Evolutionary conservation across 371 early-diverging fungal genomes (phyloP).

Genomic region (Lichtheimia corymbifera): DNA sequence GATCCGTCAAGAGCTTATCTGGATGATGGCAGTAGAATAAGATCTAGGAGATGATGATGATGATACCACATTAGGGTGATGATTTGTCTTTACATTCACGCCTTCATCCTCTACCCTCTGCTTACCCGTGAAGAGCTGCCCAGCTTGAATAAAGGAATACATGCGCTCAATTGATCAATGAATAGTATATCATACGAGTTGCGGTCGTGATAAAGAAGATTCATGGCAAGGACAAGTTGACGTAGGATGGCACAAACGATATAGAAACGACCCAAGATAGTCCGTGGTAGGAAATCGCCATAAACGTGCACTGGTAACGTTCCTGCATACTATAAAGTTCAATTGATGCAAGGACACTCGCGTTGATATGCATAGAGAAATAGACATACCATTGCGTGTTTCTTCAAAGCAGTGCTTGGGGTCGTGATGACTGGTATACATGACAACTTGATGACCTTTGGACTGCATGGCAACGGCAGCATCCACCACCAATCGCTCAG

Average conservation of each 20-base stretch:
- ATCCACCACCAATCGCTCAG: conserved; percentile 95
- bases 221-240: conserved; percentile 66
- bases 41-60: conserved; percentile 40
- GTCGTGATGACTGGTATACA: conserved; percentile 94
- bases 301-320: conserved; percentile 76
- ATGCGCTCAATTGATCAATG: conserved; percentile 89
- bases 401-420: conserved; percentile 89
- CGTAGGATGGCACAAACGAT: conserved; percentile 85
- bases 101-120: background rate
- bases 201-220: conserved; percentile 42
- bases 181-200: conserved; percentile 76
- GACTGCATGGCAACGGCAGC: conserved; percentile 82
- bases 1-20: conserved; percentile 79
- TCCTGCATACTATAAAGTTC: conserved; percentile 35
- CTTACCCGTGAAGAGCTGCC: conserved; percentile 59
- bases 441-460: conserved; percentile 77
- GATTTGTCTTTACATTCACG: too few species aligned
- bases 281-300: conserved; percentile 76
- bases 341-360: too few species aligned
- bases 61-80: conserved; percentile 1
- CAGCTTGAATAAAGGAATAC: conserved; percentile 78
- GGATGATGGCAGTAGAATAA: conserved; percentile 98
- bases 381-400: conserved; percentile 74
- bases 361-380: too few species aligned
- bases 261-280: conserved; percentile 68